phyloP scores from a whole-genome alignment of 78 protist genomes.

The Pigoraptor vietnamica region DNA sequence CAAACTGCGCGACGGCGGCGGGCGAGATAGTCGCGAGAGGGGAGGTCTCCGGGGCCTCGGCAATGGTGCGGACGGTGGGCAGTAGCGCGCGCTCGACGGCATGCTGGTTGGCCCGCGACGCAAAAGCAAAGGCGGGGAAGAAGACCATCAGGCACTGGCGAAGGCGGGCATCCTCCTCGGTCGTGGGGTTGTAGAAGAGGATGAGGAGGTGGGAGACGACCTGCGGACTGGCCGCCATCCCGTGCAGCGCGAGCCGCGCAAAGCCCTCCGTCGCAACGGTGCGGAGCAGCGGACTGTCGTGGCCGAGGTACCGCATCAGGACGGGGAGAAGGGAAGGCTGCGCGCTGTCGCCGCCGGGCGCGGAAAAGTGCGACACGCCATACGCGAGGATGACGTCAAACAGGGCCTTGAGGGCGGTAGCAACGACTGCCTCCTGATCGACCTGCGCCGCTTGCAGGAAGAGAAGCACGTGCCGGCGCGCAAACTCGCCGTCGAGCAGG shows the following conservation, averaged over 20 bases:
- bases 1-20: no score
- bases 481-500: neutral
- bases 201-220: neutral
- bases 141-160: slow-evolving; percentile 11
- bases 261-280: neutral
- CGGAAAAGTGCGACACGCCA: neutral
- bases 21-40: no score
- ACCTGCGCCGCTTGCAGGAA: neutral
- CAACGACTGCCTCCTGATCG: neutral
- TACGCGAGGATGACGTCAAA: neutral
- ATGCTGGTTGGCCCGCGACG: no score
- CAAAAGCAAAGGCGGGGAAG: slow-evolving; percentile 20
- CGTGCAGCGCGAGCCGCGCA: neutral
- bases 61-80: no score
- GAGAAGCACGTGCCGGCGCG: neutral
- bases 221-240: neutral
- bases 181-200: neutral
- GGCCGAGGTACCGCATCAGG: neutral
- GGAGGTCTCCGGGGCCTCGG: no score
- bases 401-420: neutral
- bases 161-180: neutral
- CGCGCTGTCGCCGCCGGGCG: neutral
- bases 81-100: no score
- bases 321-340: no score
- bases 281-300: neutral